Conservation (phyloP, 2,329 filamentous ascomycete genomes). For the Penicillium verrucosum region DNA sequence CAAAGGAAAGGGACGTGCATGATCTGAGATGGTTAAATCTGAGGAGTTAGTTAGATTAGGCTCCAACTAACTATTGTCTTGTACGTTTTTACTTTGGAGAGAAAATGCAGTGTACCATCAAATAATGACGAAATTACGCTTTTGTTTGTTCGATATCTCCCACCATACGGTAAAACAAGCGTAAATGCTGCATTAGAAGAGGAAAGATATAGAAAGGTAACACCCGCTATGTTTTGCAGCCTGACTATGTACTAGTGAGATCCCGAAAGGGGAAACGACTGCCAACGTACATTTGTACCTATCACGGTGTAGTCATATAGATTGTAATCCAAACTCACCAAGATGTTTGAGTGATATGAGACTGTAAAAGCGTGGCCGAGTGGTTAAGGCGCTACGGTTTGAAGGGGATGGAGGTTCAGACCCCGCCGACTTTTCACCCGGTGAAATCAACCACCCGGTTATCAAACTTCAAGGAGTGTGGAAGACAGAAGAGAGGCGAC, state of each 20-base stretch:
- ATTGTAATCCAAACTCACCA: no score
- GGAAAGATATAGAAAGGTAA: background rate
- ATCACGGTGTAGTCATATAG: no score
- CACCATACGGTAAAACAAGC: background rate
- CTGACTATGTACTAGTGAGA: background rate
- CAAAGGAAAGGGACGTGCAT: constrained; percentile 36
- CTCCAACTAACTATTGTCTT: background rate
- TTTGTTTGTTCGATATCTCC: background rate
- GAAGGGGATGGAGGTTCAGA: background rate
- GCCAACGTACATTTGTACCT: no score
- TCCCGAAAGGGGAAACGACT: no score
- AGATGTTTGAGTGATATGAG: no score
- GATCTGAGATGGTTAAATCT: background rate
- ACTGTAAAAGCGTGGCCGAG: no score
- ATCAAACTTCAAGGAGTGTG: background rate
- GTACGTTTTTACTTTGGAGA: background rate
- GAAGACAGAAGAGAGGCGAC: background rate
- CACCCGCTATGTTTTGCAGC: background rate
- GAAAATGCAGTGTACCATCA: constrained; percentile 12
- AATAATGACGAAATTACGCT: constrained; percentile 14
- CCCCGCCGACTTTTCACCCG: background rate
- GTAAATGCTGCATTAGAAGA: background rate
- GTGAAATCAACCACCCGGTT: background rate
- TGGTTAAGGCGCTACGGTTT: no score
- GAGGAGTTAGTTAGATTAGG: background rate